Conservation (phyloP, 768 basidiomycete species). For the Roridomyces roridus region DNA sequence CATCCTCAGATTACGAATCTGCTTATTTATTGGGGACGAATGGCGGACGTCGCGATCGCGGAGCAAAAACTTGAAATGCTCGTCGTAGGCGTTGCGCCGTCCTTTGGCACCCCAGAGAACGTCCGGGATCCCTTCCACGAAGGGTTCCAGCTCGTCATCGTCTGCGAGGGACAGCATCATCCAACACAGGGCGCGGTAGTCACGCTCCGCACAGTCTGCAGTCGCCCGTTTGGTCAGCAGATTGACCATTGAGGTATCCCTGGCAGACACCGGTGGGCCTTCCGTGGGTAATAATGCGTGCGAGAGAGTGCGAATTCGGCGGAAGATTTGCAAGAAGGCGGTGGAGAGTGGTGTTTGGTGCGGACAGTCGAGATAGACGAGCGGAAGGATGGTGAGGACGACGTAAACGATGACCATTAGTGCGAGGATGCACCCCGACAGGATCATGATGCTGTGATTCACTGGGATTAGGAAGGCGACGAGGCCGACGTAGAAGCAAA, state of each 20-base stretch:
- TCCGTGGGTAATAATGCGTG: too few relatives aligned
- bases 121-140: constrained; percentile 6
- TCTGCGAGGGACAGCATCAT: not conserved
- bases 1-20: too few relatives aligned
- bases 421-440: not conserved
- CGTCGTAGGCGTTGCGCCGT: not conserved
- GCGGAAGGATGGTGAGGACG: constrained; percentile 14
- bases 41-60: too few relatives aligned
- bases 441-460: not conserved
- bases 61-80: too few relatives aligned
- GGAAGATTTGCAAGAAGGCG: not conserved
- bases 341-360: constrained; percentile 16
- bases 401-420: constrained; percentile 2
- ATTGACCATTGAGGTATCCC: too few relatives aligned
- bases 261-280: too few relatives aligned
- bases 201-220: not conserved
- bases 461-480: constrained; percentile 16
- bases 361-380: constrained; percentile 20
- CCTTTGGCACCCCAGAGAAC: not conserved
- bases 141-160: constrained; percentile 8
- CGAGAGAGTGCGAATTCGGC: too few relatives aligned
- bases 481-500: constrained; percentile 18
- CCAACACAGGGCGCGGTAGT: constrained; percentile 1
- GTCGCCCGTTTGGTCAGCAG: not conserved
- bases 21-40: too few relatives aligned